Evolutionary conservation across 148 eudicot species (phyloP).

Genomic region (Chenopodium suecicum): DNA sequence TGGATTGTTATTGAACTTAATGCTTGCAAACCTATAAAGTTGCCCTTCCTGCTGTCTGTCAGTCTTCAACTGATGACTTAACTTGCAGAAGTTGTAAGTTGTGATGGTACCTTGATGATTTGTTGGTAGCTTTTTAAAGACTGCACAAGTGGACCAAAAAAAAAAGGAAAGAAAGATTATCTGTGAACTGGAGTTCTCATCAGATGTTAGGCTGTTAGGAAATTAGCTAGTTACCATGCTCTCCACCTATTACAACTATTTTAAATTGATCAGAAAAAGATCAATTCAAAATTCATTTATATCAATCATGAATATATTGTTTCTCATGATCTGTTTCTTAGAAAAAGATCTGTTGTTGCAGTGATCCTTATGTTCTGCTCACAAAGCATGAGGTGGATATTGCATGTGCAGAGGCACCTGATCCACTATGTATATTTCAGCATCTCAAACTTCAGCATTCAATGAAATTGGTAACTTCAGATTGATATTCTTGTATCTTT

Average conservation of each 20-base stretch:
- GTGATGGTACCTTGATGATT: background rate
- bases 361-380: slow-evolving; percentile 33
- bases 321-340: slow-evolving; percentile 13
- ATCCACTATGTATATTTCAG: slow-evolving; percentile 26
- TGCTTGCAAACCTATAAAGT: background rate
- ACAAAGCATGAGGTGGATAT: slow-evolving; percentile 22
- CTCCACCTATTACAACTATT: background rate
- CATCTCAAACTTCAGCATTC: slow-evolving; percentile 37
- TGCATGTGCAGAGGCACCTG: slow-evolving; percentile 10
- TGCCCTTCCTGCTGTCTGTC: too few species aligned
- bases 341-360: slow-evolving; percentile 17
- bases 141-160: background rate
- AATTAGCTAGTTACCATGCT: background rate
- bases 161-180: background rate
- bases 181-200: background rate
- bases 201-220: background rate
- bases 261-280: background rate
- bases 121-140: background rate
- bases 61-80: background rate
- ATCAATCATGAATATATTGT: background rate
- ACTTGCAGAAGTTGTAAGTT: background rate
- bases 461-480: slow-evolving; percentile 27
- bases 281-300: background rate
- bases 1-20: background rate
- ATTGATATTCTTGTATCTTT: background rate